phyloP scores from a whole-genome alignment of 257 asterid species.

The Linaria vulgaris region DNA sequence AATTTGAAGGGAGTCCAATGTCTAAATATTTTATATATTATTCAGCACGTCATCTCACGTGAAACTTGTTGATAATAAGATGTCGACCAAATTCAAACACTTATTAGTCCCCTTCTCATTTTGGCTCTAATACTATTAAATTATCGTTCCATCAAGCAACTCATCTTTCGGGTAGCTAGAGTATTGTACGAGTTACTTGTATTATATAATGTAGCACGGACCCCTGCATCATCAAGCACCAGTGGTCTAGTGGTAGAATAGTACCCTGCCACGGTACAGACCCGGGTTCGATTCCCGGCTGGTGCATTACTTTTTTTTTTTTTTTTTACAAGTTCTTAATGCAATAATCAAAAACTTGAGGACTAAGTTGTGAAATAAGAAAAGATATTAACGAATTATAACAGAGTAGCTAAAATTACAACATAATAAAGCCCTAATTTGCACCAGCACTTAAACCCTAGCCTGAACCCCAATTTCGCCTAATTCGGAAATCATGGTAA shows the following conservation, averaged over 20 bases:
- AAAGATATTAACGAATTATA: no score
- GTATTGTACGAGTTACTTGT: no score
- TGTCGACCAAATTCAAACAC: no score
- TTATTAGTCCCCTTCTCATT: no score
- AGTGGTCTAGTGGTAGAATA: constrained; percentile 65
- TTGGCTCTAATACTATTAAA: no score
- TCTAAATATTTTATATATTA: no score
- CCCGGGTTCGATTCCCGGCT: constrained; percentile 79
- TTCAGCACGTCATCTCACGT: no score
- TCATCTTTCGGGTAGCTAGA: no score
- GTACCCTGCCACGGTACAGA: constrained; percentile 80
- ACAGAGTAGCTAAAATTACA: neutral
- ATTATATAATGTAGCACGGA: no score
- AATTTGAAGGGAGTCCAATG: no score
- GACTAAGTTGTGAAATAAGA: neutral
- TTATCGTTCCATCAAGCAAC: no score
- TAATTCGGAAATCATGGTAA: constrained; percentile 3
- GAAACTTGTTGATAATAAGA: no score
- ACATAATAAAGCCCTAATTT: neutral
- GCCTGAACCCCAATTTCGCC: neutral
- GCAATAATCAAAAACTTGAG: neutral
- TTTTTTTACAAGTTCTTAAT: neutral
- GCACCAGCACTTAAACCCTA: neutral
- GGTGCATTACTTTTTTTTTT: constrained; percentile 36
- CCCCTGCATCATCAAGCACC: constrained; percentile 25